phyloP scores from a whole-genome alignment of 2,329 filamentous ascomycete species.

The Coniella vitis region DNA sequence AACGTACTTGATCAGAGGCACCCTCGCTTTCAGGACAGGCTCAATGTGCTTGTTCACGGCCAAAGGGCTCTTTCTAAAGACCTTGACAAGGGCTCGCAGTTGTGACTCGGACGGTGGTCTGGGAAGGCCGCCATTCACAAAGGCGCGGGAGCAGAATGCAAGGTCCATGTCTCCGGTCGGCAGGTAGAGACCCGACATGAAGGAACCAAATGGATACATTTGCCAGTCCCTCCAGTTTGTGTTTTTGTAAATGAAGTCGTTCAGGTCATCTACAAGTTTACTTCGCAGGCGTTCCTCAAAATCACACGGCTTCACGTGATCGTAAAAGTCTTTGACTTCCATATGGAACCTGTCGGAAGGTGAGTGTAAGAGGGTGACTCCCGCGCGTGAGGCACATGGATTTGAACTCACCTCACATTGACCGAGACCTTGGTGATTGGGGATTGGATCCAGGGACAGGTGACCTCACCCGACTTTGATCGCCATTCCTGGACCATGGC shows the following conservation, averaged over 20 bases:
- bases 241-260: constrained; percentile 39
- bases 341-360: constrained; percentile 64
- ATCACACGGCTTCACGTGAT: constrained; percentile 68
- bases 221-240: constrained; percentile 31
- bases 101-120: constrained; percentile 42
- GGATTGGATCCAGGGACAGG: constrained; percentile 56
- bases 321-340: constrained; percentile 83
- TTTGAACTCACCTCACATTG: constrained; percentile 10
- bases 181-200: constrained; percentile 69
- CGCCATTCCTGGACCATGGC: constrained; percentile 47
- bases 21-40: constrained; percentile 68
- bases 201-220: constrained; percentile 82
- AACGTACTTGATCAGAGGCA: constrained; percentile 87
- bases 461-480: constrained; percentile 32
- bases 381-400: too few species aligned
- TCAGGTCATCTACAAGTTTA: constrained; percentile 65
- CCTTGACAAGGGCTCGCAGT: constrained; percentile 56
- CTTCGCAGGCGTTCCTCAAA: constrained; percentile 73
- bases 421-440: constrained; percentile 47
- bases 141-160: constrained; percentile 62
- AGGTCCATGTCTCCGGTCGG: constrained; percentile 87
- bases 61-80: constrained; percentile 51
- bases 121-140: constrained; percentile 40
- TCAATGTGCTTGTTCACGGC: constrained; percentile 53
- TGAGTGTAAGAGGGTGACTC: neutral